Base-by-base conservation (phyloP, 768 basidiomycete species). In the Tephrocybe sp. region DNA sequence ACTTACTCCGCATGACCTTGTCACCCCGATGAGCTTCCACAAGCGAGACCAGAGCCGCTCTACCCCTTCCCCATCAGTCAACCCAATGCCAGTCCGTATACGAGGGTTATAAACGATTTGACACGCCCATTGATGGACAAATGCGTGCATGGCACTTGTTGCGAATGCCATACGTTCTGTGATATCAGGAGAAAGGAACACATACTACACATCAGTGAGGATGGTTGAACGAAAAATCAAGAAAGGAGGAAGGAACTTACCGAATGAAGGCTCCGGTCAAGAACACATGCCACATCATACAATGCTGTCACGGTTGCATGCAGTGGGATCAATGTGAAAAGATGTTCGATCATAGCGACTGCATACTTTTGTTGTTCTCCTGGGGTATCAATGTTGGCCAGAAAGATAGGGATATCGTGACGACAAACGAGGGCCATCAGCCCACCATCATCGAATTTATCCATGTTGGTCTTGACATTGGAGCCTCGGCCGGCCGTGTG, bases 281-380 rank as follows among this genome's bases (percentile, higher is more conserved):
- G 49, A 56, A 1, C 44, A 22, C 1, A 69, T 7, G 61, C 38
- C 6, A 55, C 58, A 44, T 77, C 66, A 30, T 71, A 72, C 0
- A 68, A 38, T 7, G 58, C 53, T 0, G 50, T 43, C 2, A 70
- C 52, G 2, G 62, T 70, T 0, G 66, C 61, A 0, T 56, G 2
- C 0, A 49, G 18, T 0, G 73, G 76, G 2, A 76, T 45, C 0
- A 63, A 41, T 0, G 43, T 43, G 40, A 63, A 64, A 1, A 73
- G 51, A 22, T 66, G 53, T 27, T 66, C 49, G 4, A 75, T 50
- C 0, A 73, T 58, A 0, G 71, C 60, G 9, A 75, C 54, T 24
- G 64, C 60, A 51, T 68, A 74, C 21, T 71, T 64, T 44, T 74
- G 69, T 50, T 71, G 56, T 47, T 74, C 67, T 4, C 74, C 68